Base-by-base conservation (phyloP, 179 eudicot genomes). In the Patellifolia procumbens region DNA sequence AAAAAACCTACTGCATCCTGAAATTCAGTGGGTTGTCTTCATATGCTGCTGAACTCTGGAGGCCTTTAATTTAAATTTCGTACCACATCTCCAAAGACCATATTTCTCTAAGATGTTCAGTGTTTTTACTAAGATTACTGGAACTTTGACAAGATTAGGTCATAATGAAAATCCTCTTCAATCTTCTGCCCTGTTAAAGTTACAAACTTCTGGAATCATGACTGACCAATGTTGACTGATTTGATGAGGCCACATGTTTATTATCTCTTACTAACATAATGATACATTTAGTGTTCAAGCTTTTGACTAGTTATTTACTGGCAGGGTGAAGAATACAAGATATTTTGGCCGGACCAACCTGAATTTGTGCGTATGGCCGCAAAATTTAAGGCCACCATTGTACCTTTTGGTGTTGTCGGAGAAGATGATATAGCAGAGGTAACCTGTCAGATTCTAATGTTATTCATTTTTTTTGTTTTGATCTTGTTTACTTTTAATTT, bases 311-410 rank as follows among this genome's bases (percentile, higher is more conserved):
- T 69, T 29, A 68, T 68, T 65, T 64, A 7, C 35, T 83, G 19
- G 32, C 88, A 94, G 99, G 98, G 99, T 66, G 98, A 91, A 84
- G 79, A 70, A 49, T 91, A 91, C 82, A 86, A 94, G 82, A 78
- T 94, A 68, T 78, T 88, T 83, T 94, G 98, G 97, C 96, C 96
- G 46, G 87, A 89, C 37, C 85, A 81, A 76, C 94, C 91, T 31
- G 97, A 94, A 82, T 91, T 94, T 78, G 98, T 94, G 63, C 85
- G 97, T 56, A 91, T 91, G 96, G 97, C 97, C 51, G 90, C 90
- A 46, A 89, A 78, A 78, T 91, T 91, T 80, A 96, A 97, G 39
- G 98, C 97, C 60, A 94, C 88, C 4, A 92, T 94, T 66, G 90
- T 94, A 68, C 98, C 98, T 35, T 94, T 89, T 84, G 97, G 92